Base-by-base conservation (phyloP, 805 yeast species). In the Suhomyces xylopsoci region DNA sequence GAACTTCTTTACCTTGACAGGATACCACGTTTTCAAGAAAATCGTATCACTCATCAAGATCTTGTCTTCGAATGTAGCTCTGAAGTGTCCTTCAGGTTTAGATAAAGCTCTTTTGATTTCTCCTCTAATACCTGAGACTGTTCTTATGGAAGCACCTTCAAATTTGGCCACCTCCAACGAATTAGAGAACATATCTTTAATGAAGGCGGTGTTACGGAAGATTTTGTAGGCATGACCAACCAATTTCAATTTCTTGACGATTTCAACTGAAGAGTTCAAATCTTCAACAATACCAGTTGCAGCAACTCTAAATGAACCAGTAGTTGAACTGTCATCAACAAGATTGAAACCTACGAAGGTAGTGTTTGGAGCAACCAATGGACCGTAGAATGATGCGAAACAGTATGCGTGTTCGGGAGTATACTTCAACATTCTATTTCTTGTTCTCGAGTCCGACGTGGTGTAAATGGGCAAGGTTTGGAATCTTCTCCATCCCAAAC, bases 371-470 rank as follows among this genome's bases (percentile, higher is more conserved):
- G 97, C 90, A 49, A 93, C 97, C 51, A 94, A 78, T 10, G 99
- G 99, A 1, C 99, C 99, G 65, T 91, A 94, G 70, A 94, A 91
- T 30, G 97, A 87, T 0, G 97, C 97, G 66, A 87, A 85, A 78
- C 99, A 94, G 68, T 88, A 93, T 22, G 97, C 90, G 70, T 94
- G 99, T 66, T 94, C 99, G 7, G 99, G 99, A 0, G 99, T 94
- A 68, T 94, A 94, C 67, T 94, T 94, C 73, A 94, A 80, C 97
- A 94, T 90, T 75, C 99, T 87, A 64, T 92, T 93, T 77, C 99
- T 83, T 12, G 99, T 94, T 73, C 99, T 81, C 6, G 99, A 94
- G 70, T 94, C 99, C 6, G 96, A 84, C 0, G 99, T 94, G 3
- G 99, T 92, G 68, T 92, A 94, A 24, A 94, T 81, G 7, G 99